These are phyloP conservation scores for Gamsiella multidivaricata DNA, from an alignment of 192 early-diverging fungal genomes.

Conservation along the genomic window DNA sequence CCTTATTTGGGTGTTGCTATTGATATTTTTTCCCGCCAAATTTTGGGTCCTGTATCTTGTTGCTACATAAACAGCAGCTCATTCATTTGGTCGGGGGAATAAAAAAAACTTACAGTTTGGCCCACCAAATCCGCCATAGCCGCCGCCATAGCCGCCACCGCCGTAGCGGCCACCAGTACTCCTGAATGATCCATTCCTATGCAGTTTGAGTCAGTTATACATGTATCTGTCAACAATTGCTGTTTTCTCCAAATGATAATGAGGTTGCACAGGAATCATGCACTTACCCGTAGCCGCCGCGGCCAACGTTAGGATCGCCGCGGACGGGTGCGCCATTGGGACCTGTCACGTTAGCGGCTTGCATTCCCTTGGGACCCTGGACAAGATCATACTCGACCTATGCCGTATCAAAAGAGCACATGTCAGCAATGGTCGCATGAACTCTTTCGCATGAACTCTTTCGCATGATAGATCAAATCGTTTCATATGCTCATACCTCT, in stretches of 20 bases:
- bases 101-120: constrained; percentile 39
- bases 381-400: constrained; percentile 80
- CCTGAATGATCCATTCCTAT: not conserved
- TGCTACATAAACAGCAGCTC: not conserved
- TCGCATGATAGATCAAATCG: no score
- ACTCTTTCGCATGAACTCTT: no score
- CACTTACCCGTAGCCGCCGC: constrained; percentile 37
- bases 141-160: constrained; percentile 32
- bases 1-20: constrained; percentile 2
- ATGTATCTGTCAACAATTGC: not conserved
- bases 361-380: constrained; percentile 83
- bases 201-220: not conserved
- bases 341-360: constrained; percentile 85
- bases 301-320: constrained; percentile 76
- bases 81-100: not conserved
- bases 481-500: no score
- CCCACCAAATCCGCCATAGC: constrained; percentile 48
- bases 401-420: no score
- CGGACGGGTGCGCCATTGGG: constrained; percentile 75
- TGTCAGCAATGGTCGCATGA: no score
- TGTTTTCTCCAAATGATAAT: not conserved
- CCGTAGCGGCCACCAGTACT: constrained; percentile 8
- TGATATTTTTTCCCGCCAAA: constrained; percentile 35
- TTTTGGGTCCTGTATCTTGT: constrained; percentile 2
- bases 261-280: not conserved